These are phyloP conservation scores for Corynascus novoguineensis DNA, from an alignment of 495 filamentous ascomycete genomes.

Conservation along the genomic window DNA sequence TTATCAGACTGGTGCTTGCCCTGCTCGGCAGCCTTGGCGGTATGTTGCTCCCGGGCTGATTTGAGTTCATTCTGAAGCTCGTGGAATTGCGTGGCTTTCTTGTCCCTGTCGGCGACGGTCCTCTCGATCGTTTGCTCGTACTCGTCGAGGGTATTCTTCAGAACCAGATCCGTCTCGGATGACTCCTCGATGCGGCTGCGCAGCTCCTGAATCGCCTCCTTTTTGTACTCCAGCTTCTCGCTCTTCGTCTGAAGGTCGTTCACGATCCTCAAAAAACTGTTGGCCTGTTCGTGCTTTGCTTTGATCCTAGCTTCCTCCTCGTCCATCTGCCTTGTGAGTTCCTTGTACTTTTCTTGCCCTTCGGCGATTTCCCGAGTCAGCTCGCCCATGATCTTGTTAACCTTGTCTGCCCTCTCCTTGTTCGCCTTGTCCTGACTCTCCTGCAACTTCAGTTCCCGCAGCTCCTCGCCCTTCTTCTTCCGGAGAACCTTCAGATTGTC, in stretches of 20 bases:
- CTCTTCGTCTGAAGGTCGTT: slow-evolving; percentile 61
- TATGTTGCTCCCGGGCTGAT: slow-evolving; percentile 49
- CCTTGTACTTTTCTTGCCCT: slow-evolving; percentile 51
- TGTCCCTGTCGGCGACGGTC: slow-evolving; percentile 57
- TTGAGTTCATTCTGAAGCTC: slow-evolving; percentile 61
- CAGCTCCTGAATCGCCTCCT: slow-evolving; percentile 62
- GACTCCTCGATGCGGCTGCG: slow-evolving; percentile 66
- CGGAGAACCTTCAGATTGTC: slow-evolving; percentile 80
- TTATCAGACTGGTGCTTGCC: slow-evolving; percentile 83
- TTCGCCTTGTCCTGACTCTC: slow-evolving; percentile 74
- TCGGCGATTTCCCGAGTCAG: slow-evolving; percentile 70
- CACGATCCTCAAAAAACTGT: slow-evolving; percentile 48
- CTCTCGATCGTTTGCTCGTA: slow-evolving; percentile 68
- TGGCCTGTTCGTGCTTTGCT: slow-evolving; percentile 40
- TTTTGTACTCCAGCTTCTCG: slow-evolving; percentile 47
- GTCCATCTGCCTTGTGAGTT: slow-evolving; percentile 47
- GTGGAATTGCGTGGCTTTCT: slow-evolving; percentile 55
- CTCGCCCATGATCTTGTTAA: slow-evolving; percentile 55
- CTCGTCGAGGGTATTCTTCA: slow-evolving; percentile 69
- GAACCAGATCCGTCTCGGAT: slow-evolving; percentile 69
- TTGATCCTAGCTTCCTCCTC: slow-evolving; percentile 38
- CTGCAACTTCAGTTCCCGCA: slow-evolving; percentile 61
- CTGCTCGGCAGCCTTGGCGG: slow-evolving; percentile 71
- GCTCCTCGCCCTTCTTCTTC: slow-evolving; percentile 75
- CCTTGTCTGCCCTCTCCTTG: slow-evolving; percentile 76